Conservation (phyloP, 1,139 yeast species). For the Hansenula sp. region DNA sequence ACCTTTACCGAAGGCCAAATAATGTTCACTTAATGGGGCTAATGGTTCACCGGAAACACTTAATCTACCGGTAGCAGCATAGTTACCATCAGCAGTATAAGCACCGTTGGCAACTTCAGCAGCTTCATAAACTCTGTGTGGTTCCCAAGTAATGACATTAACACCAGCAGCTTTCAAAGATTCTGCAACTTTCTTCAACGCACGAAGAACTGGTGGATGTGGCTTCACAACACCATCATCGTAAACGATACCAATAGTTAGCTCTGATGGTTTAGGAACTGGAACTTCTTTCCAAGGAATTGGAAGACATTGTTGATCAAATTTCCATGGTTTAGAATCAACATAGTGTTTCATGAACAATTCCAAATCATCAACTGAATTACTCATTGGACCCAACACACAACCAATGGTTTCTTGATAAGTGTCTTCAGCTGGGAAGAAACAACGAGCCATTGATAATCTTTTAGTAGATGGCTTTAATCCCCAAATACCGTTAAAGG, state of each 20-base stretch:
- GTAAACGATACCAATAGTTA: constrained; percentile 38
- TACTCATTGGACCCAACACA: constrained; percentile 60
- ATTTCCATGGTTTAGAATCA: constrained; percentile 54
- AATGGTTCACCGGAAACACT: constrained; percentile 66
- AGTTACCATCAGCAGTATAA: constrained; percentile 54
- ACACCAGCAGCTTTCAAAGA: constrained; percentile 40
- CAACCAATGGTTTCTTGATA: constrained; percentile 34
- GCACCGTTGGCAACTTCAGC: constrained; percentile 41
- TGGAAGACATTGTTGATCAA: constrained; percentile 46
- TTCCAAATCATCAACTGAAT: constrained; percentile 59
- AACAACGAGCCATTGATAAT: constrained; percentile 46
- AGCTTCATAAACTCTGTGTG: constrained; percentile 46
- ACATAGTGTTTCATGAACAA: constrained; percentile 56
- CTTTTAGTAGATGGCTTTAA: constrained; percentile 67
- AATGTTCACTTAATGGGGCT: constrained; percentile 55
- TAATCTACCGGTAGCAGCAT: constrained; percentile 45
- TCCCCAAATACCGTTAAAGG: constrained; percentile 63
- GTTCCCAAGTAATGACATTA: constrained; percentile 44
- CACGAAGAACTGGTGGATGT: constrained; percentile 53
- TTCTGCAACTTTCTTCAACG: constrained; percentile 35
- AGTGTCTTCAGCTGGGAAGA: constrained; percentile 39
- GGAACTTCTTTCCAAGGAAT: constrained; percentile 53
- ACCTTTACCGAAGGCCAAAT: constrained; percentile 55
- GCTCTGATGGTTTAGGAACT: constrained; percentile 36
- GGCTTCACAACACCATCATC: constrained; percentile 47